Conservation (phyloP, 352 stramenopile genomes). For the Globisporangium barbulae region DNA sequence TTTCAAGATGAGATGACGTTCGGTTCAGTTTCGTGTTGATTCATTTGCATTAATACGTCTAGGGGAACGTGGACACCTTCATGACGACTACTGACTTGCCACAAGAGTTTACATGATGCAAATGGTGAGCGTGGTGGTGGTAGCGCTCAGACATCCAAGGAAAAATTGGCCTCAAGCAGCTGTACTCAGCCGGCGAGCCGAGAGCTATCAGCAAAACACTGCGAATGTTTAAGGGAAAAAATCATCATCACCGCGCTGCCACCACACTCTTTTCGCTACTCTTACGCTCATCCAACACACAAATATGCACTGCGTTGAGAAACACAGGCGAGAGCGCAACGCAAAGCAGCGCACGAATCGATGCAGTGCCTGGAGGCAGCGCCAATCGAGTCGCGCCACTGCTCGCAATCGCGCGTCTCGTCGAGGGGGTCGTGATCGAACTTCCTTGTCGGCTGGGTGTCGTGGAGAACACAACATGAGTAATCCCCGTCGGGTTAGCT, state of each 20-base stretch:
- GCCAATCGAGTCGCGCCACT: not conserved
- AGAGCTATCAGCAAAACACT: constrained; percentile 11
- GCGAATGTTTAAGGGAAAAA: constrained; percentile 82
- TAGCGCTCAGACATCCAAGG: constrained; percentile 49
- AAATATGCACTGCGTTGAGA: constrained; percentile 1
- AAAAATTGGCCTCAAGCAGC: constrained; percentile 57
- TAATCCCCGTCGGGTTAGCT: constrained; percentile 91
- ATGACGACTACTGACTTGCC: not conserved
- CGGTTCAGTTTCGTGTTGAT: not conserved
- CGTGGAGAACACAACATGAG: constrained; percentile 91
- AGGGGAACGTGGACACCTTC: too few species aligned
- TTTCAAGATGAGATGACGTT: not conserved
- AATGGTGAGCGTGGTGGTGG: not conserved
- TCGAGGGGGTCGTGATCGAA: constrained; percentile 2
- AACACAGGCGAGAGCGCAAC: constrained; percentile 1
- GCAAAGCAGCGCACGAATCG: not conserved
- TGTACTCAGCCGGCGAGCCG: constrained; percentile 53
- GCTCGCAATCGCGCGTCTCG: not conserved
- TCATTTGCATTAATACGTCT: not conserved
- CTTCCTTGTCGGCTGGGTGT: constrained; percentile 52
- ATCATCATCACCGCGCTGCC: constrained; percentile 67
- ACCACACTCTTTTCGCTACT: not conserved
- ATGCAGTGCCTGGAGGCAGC: not conserved
- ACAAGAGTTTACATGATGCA: not conserved
- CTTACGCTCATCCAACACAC: not conserved